Evolutionary conservation across 331 rosid species (phyloP), one percentile per base, ranked within the genome.

Genomic region (Rhamnella rubrinervis): DNA sequence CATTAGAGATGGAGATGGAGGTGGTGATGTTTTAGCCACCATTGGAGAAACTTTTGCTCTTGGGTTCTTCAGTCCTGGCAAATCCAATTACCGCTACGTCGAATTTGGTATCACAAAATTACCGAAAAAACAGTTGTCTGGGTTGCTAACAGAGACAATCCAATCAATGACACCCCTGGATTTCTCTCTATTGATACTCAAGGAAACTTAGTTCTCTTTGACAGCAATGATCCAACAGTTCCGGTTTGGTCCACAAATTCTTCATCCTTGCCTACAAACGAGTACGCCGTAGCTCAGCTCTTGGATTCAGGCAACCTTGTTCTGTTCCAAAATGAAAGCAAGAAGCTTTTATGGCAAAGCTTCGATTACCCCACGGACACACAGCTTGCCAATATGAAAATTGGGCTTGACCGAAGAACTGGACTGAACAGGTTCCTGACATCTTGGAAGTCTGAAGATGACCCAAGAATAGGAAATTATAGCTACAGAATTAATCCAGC

Each of bases 31-130:
- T 59, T 67, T 83, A 3, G n/a, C 81, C 37, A 83, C 90, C 1
- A 8, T 25, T 2, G 58, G 41, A 6, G 28, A 67, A 6, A 76
- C 19, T 0, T 88, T 81, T 63, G 84, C 82, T 9, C 61, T 88
- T 1, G 91, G 91, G n/a, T 88, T 88, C 86, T 85, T 85, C 57
- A 57, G 77, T 38, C 78, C 81, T 0, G 78, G 69, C 57, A 81
- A 70, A 13, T 81, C 86, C 4, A 35, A 31, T 12, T 65, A 63
- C 19, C 89, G 85, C 6, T 85, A 88, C 18, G 82, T 85, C 0
- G 95, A 65, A 82, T 88, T 35, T 83, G 89, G 91, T 85, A 70
- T 12, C 35, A 28, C 35, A 62, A 57, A 18, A 44, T 77, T 41
- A 47, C 78, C n/a, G 51, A 1, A 49, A n/a, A 63, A 70, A 78